Conservation (phyloP, 1,284 basidiomycete species). For the Lignosus rhinocerotis region DNA sequence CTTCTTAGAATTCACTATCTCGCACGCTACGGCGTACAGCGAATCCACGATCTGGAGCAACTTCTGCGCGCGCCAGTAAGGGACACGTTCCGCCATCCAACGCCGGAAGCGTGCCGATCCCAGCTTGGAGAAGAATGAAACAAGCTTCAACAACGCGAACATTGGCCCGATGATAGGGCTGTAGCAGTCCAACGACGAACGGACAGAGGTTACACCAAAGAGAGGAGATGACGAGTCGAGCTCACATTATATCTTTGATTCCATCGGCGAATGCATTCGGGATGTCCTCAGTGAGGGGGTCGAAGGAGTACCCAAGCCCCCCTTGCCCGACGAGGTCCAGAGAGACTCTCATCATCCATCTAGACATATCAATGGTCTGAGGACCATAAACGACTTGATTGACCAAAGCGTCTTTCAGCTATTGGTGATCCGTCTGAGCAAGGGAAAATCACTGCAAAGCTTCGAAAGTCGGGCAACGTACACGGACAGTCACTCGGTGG, state of each 20-base stretch:
- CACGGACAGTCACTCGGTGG: slow-evolving; percentile 15
- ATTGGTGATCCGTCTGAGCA: not conserved
- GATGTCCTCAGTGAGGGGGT: slow-evolving; percentile 18
- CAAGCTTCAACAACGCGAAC: not conserved
- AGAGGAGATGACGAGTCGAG: not conserved
- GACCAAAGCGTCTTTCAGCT: slow-evolving; percentile 17
- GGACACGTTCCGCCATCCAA: slow-evolving; percentile 11
- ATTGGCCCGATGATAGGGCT: slow-evolving; percentile 1
- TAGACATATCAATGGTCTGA: slow-evolving; percentile 15
- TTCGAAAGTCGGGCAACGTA: not conserved
- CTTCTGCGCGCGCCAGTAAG: slow-evolving; percentile 5
- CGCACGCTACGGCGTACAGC: slow-evolving; percentile 15
- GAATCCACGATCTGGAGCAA: slow-evolving; percentile 19
- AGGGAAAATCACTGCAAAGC: not conserved
- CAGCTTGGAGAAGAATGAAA: slow-evolving; percentile 3
- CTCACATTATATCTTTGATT: slow-evolving; percentile 30
- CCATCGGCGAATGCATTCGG: slow-evolving; percentile 26
- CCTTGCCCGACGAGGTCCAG: slow-evolving; percentile 23
- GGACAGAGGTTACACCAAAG: too few relatives aligned
- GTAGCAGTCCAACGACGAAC: not conserved
- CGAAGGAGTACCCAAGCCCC: slow-evolving; percentile 23
- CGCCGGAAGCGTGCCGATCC: slow-evolving; percentile 11
- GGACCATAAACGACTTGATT: slow-evolving; percentile 4
- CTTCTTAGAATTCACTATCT: slow-evolving; percentile 27
- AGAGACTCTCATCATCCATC: slow-evolving; percentile 20